These are phyloP conservation scores for Trichoderma arundinaceum DNA, from an alignment of 2,329 filamentous ascomycete species.

Conservation along the genomic window DNA sequence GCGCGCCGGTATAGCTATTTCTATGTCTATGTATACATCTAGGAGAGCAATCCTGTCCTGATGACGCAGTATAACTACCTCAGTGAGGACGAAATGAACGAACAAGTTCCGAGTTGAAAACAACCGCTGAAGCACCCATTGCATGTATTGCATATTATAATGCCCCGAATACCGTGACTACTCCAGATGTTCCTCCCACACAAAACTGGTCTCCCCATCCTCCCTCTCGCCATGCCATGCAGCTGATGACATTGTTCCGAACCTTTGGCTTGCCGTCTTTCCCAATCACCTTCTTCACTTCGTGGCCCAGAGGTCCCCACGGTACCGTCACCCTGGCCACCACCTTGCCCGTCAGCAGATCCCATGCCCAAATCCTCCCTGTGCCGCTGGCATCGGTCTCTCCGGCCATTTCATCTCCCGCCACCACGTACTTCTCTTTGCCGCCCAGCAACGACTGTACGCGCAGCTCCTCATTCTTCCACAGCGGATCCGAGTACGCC, in stretches of 20 bases:
- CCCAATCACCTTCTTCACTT: conserved; percentile 57
- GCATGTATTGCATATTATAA: conserved; percentile 32
- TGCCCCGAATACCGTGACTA: conserved; percentile 66
- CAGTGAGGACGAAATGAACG: background rate
- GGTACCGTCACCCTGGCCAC: conserved; percentile 65
- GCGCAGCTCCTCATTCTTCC: conserved; percentile 72
- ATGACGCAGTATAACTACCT: background rate
- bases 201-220: conserved; percentile 70
- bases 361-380: conserved; percentile 79
- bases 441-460: conserved; percentile 76
- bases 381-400: conserved; percentile 47
- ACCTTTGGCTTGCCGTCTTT: conserved; percentile 66
- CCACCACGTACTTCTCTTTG: conserved; percentile 77
- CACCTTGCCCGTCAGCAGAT: conserved; percentile 75
- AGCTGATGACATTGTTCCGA: conserved; percentile 65
- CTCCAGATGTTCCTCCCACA: conserved; percentile 67
- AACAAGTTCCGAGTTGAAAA: background rate
- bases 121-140: background rate
- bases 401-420: conserved; percentile 72
- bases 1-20: background rate
- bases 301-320: conserved; percentile 59
- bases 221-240: conserved; percentile 65
- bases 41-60: background rate
- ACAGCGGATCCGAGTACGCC: conserved; percentile 65
- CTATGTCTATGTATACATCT: background rate